Percentiles rank a stretch among this genome's conserved stretches.
These are phyloP conservation scores for Cicer yamashitae DNA, from an alignment of 306 rosid species.

Conservation along the genomic window DNA sequence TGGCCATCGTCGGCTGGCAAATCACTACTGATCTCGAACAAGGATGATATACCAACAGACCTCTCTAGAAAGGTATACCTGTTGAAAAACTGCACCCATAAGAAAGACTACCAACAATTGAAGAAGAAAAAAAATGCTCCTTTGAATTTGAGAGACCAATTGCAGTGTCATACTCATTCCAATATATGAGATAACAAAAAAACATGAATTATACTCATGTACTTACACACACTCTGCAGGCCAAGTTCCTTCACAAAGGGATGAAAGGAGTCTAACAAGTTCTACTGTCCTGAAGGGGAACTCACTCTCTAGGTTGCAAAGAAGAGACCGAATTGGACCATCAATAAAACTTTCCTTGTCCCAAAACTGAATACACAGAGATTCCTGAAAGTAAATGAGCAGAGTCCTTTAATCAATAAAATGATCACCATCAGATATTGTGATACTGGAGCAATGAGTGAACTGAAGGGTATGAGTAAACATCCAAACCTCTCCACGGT, in stretches of 20 bases:
- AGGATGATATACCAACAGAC: slow-evolving; percentile 81
- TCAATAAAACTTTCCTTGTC: slow-evolving; percentile 88
- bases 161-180: slow-evolving; percentile 37
- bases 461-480: slow-evolving; percentile 50
- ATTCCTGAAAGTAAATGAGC: slow-evolving; percentile 71
- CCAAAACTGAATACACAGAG: slow-evolving; percentile 95
- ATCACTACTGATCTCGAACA: slow-evolving; percentile 63
- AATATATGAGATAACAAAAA: slow-evolving; percentile 39
- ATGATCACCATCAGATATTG: slow-evolving; percentile 38
- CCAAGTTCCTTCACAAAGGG: slow-evolving; percentile 95
- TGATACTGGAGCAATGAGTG: slow-evolving; percentile 37
- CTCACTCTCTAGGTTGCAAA: slow-evolving; percentile 81
- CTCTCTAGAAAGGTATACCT: slow-evolving; percentile 88
- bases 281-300: slow-evolving; percentile 79
- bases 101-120: slow-evolving; percentile 37
- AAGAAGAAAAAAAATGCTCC: slow-evolving; percentile 4
- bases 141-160: slow-evolving; percentile 25
- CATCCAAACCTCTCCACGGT: slow-evolving; percentile 95
- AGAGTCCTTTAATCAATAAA: slow-evolving; percentile 39
- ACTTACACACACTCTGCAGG: slow-evolving; percentile 97
- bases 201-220: slow-evolving; percentile 35
- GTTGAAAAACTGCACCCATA: slow-evolving; percentile 48
- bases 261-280: slow-evolving; percentile 76
- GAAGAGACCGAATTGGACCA: slow-evolving; percentile 87
- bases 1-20: slow-evolving; percentile 53